Percentiles rank a stretch among this genome's conserved stretches.
These are phyloP conservation scores for Diphasiastrum complanatum DNA, from an alignment of 83 land plant genomes.

Conservation along the genomic window DNA sequence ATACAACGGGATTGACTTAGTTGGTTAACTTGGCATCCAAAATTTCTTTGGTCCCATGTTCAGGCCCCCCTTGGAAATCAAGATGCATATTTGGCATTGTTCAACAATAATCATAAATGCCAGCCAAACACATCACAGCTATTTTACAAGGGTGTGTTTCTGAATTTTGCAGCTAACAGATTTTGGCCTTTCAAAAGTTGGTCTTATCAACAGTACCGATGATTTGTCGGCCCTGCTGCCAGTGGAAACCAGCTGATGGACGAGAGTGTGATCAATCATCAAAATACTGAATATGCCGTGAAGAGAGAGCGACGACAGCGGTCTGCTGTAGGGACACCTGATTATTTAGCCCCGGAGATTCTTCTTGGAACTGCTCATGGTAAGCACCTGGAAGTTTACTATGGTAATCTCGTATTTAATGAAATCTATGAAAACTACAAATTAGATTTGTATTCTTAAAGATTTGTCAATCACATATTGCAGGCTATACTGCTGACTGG, in stretches of 20 bases:
- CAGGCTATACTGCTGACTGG: conserved; percentile 97
- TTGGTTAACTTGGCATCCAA: too few relatives aligned
- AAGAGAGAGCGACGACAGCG: conserved; percentile 70
- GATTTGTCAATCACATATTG: conserved; percentile 1
- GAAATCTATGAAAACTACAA: too few relatives aligned
- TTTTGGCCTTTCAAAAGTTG: conserved; percentile 98
- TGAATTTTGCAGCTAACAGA: conserved; percentile 92
- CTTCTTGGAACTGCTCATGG: conserved; percentile 97
- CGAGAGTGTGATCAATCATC: conserved; percentile 31
- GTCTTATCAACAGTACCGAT: conserved; percentile 98
- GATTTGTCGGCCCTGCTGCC: conserved; percentile 92
- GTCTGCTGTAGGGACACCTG: conserved; percentile 98
- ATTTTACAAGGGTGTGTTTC: too few relatives aligned
- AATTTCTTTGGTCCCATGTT: too few relatives aligned
- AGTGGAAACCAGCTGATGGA: conserved; percentile 51
- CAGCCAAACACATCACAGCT: too few relatives aligned
- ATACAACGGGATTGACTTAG: too few relatives aligned
- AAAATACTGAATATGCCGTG: conserved; percentile 33
- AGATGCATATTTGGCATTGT: too few relatives aligned
- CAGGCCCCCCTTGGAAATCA: too few relatives aligned
- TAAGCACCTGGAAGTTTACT: too few relatives aligned
- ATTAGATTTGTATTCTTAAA: neutral
- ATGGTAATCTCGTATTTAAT: too few relatives aligned
- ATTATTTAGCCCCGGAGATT: conserved; percentile 97
- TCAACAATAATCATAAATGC: too few relatives aligned